Evolutionary conservation across 345 rosid species (phyloP).

Genomic region (Aquilaria sinensis): DNA sequence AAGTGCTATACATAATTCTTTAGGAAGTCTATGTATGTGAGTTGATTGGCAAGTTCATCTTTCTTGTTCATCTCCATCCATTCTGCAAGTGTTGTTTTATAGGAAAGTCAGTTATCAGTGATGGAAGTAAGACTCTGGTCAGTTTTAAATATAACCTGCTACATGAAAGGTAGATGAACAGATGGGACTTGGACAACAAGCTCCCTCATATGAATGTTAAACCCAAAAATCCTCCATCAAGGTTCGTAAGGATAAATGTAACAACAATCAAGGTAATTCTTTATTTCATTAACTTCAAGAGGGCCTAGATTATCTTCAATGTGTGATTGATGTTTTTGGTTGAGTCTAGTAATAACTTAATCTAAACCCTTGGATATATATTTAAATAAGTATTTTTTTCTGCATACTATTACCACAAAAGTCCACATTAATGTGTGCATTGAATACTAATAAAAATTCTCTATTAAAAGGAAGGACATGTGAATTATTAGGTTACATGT

Average conservation of each 20-base stretch:
- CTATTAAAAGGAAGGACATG: slow-evolving; percentile 1
- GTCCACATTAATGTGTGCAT: slow-evolving; percentile 7
- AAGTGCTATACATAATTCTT: background rate
- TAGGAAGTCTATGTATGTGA: slow-evolving; percentile 10
- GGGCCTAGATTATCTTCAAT: too few species aligned
- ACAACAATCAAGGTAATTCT: slow-evolving; percentile 5
- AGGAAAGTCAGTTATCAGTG: background rate
- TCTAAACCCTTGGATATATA: slow-evolving; percentile 3
- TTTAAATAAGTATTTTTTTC: slow-evolving; percentile 5
- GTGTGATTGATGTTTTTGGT: background rate
- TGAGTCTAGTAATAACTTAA: background rate
- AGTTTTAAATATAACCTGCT: too few species aligned
- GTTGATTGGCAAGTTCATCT: background rate
- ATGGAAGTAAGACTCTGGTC: background rate
- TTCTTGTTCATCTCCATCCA: background rate
- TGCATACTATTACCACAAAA: background rate
- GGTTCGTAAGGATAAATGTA: slow-evolving; percentile 9
- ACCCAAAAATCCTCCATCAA: slow-evolving; percentile 9
- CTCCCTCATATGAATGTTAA: background rate
- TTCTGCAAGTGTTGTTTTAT: background rate
- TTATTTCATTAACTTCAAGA: background rate
- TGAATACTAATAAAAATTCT: background rate
- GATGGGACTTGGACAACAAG: background rate
- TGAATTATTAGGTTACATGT: background rate
- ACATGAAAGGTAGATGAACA: background rate